Base-by-base conservation (phyloP, 1,284 basidiomycete species). In the Cryptococcus floricola region DNA sequence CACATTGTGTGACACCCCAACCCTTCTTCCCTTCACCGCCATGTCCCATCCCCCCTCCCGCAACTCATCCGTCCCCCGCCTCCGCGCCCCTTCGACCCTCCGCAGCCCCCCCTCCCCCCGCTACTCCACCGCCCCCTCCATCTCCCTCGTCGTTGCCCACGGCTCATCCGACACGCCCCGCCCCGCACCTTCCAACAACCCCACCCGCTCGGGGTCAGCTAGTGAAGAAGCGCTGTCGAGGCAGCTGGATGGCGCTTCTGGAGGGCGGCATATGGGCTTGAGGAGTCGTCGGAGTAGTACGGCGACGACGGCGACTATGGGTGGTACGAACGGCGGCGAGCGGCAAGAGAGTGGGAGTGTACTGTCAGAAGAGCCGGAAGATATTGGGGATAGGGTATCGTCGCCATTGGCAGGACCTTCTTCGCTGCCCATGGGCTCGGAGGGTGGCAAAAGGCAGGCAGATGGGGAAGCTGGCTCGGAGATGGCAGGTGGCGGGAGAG, bases 211-310 rank as follows among this genome's bases (percentile, higher is more conserved):
- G 3, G 43, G 50, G 18, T 61, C 46, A n/a, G 54, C 52, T 66
- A 72, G 53, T 63, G 73, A 62, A 67, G 27, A 41, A 10, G 27
- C 66, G 0, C 59, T 75, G 1, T 61, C 65, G 2, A 61, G 66
- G 13, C 71, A 74, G 55, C 64, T 75, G 4, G 71, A 75, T 58
- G 63, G 66, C 13, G 69, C 71, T 61, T 53, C 61, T 16, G 70
- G 70, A 5, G 73, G 73, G 16, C 60, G 64, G 37, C 61, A 65
- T 39, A 71, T 75, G 59, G 70, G 71, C 1, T 52, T 75, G 48
- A 58, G 73, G n/a, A 71, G 68, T 47, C 54, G 73, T 14, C 37
- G 68, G 18, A 65, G 64, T 10, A 67, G 64, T 37, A 64, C 52
- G 10, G 70, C 68, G 41, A 75, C 73, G 5, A 50, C 73, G 9